These are phyloP conservation scores for Candida oleophila DNA, from an alignment of 805 yeast genomes.

Conservation along the genomic window DNA sequence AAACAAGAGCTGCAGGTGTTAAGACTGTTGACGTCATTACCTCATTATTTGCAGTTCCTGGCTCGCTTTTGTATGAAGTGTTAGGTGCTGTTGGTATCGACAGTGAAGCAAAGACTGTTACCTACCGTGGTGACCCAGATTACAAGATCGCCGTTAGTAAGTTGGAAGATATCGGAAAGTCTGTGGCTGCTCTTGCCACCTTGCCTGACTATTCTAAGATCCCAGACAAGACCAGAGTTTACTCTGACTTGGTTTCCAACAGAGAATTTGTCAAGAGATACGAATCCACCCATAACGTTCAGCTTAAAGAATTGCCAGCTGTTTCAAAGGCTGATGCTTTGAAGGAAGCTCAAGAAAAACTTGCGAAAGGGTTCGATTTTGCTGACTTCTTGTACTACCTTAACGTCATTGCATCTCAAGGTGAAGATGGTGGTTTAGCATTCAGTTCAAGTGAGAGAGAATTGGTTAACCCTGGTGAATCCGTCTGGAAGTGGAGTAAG, in stretches of 20 bases:
- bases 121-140: slow-evolving; percentile 40
- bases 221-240: slow-evolving; percentile 45
- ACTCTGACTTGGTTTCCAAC: slow-evolving; percentile 39
- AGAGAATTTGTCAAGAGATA: slow-evolving; percentile 39
- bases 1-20: slow-evolving; percentile 43
- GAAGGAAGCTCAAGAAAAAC: slow-evolving; percentile 26
- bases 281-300: slow-evolving; percentile 37
- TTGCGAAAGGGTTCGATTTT: slow-evolving; percentile 26
- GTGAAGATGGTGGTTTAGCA: slow-evolving; percentile 38
- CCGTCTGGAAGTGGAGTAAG: slow-evolving; percentile 36
- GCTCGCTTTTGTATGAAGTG: slow-evolving; percentile 31
- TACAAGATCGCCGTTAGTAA: slow-evolving; percentile 33
- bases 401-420: slow-evolving; percentile 32
- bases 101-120: slow-evolving; percentile 29
- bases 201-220: slow-evolving; percentile 28
- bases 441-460: slow-evolving; percentile 26
- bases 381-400: slow-evolving; percentile 39
- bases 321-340: slow-evolving; percentile 29
- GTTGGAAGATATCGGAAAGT: slow-evolving; percentile 43
- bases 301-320: slow-evolving; percentile 27
- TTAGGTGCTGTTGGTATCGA: slow-evolving; percentile 40
- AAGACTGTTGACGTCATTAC: slow-evolving; percentile 47
- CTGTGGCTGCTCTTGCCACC: slow-evolving; percentile 42
- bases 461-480: slow-evolving; percentile 35
- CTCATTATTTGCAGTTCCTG: slow-evolving; percentile 36